Percentiles rank a stretch among this genome's conserved stretches.
phyloP scores from a whole-genome alignment of 768 basidiomycete genomes.

The Tephrocybe rancida region DNA sequence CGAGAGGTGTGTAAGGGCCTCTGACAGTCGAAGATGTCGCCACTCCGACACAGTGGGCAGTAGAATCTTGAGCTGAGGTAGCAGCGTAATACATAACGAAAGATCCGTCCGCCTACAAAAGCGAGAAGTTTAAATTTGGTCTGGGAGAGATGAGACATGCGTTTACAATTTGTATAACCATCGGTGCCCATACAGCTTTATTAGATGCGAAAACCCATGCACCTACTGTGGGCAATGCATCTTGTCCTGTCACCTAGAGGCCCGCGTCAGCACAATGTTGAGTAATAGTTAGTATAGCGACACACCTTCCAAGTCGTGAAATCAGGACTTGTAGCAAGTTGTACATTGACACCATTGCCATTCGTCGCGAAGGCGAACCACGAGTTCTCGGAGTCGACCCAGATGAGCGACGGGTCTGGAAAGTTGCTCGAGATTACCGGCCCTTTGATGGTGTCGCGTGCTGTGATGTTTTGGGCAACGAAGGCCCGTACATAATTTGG shows the following conservation, averaged over 20 bases:
- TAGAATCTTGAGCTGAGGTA: constrained; percentile 10
- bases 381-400: constrained; percentile 10
- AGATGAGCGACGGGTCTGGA: constrained; percentile 15
- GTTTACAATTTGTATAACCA: constrained; percentile 10
- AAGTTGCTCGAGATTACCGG: constrained; percentile 12
- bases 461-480: constrained; percentile 13
- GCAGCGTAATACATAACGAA: constrained; percentile 17
- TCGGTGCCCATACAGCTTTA: constrained; percentile 16
- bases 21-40: constrained; percentile 10
- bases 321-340: constrained; percentile 14
- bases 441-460: constrained; percentile 11
- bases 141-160: too few relatives aligned
- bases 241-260: constrained; percentile 4
- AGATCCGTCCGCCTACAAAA: constrained; percentile 7
- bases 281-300: too few relatives aligned
- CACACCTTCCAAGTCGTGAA: constrained; percentile 10
- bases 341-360: constrained; percentile 9
- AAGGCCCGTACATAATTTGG: not conserved
- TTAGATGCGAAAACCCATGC: constrained; percentile 12
- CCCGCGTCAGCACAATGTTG: not conserved
- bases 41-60: constrained; percentile 16
- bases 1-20: constrained; percentile 10
- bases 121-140: not conserved
- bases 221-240: constrained; percentile 12
- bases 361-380: constrained; percentile 19